Base-by-base conservation (phyloP, 2,329 filamentous ascomycete species). In the Nemania sp. region DNA sequence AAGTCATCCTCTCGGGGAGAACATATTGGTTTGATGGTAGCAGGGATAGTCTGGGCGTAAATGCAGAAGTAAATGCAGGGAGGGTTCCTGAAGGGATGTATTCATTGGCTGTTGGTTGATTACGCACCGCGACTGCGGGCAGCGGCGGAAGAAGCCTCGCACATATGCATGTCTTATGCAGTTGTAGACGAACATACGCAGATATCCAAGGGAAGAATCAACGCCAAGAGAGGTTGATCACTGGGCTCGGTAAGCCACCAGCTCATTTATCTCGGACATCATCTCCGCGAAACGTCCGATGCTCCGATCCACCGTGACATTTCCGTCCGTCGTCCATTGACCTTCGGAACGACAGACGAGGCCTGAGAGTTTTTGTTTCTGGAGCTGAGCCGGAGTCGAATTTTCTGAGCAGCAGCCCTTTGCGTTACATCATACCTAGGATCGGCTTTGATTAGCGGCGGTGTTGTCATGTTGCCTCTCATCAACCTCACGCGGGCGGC, bases 221-320 rank as follows among this genome's bases (percentile, higher is more conserved):
- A 47, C 21, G 21, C 21, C 21, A 39, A 46, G 42, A 39, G 20
- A 13, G 20, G 34, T 54, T 42, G 4, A 47, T 39, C 42, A 43
- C 52, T 54, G 29, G 42, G 52, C 52, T 34, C 42, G 42, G 52
- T 11, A 29, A 45, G 39, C 20, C 42, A 39, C 20, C 52, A 40
- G 52, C 52, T 46, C 46, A 35, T 32, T 47, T 54, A 46, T 47
- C 46, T 18, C 9, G n/a, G 18, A 37, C 49, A 53, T 45, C 49
- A n/a, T 59, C 32, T 48, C 50, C 50, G 45, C 4, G 37, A 10
- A 32, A 4, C 21, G 13, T 20, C 45, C 21, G 12, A 21, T 12
- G 43, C 54, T 20, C 51, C 37, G 37, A 46, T 50, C 18, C 25
- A 40, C 29, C 56, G 32, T 18, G 18, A 37, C 20, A 59, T 50